Base-by-base conservation (phyloP, 2,329 filamentous ascomycete species). In the Dothistroma pini region DNA sequence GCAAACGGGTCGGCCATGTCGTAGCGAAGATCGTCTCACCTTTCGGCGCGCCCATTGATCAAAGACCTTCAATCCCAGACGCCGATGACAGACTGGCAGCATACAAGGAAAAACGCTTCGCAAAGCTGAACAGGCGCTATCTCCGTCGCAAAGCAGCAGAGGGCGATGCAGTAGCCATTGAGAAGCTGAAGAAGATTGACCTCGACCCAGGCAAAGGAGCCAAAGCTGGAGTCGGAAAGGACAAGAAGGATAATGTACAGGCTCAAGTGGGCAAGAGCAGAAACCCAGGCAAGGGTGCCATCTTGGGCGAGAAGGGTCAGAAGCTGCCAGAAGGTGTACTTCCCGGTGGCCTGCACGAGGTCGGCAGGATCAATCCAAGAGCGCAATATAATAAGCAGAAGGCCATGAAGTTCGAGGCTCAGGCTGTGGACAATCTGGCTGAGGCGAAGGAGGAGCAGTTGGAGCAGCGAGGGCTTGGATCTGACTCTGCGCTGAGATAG, bases 11-110 rank as follows among this genome's bases (percentile, higher is more conserved):
- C 69, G 84, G 85, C 29, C 89, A 93, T 70, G 86, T 93, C 38
- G 86, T 95, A 31, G 86, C 87, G 66, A 80, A 83, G 63, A 92
- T 95, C 68, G 83, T 93, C 63, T 87, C 89, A 3, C 90, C 89
- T 1, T 85, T 84, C 61, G 88, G 89, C 19, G 78, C 79, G 1
- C 82, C 86, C 1, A 84, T 90, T 57, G 80, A 86, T 31, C 80
- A 84, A 58, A 81, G 90, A 7, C 86, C 88, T 5, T 81, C 85
- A 0, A 80, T 95, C 11, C 87, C 88, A 29, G 86, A 81, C 0
- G 74, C 85, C 51, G 84, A 86, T 56, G 85, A 92, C 74, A 79
- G 84, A 49, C 79, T 85, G 68, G 80, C 74, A 55, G 77, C 79
- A 56, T 81, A 83, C 60, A 81, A 86, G 54, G 76, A 77, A 32